Percentiles rank a stretch among this genome's conserved stretches.
Evolutionary conservation across 2,329 filamentous ascomycete species (phyloP).

Genomic region (Pseudogymnoascus sp.): DNA sequence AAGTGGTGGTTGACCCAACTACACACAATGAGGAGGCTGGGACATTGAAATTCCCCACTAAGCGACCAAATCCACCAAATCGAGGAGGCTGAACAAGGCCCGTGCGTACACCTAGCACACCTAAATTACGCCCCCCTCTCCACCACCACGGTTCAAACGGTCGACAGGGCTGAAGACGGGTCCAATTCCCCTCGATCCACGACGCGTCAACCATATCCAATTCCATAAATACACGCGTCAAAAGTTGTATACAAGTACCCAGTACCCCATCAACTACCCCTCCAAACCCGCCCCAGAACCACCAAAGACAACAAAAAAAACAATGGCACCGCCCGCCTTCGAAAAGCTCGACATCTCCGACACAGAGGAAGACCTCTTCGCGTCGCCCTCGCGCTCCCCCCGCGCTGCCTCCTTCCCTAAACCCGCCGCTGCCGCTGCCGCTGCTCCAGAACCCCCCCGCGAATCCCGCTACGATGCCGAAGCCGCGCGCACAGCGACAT

Average conservation of each 20-base stretch:
- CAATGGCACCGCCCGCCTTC: conserved; percentile 24
- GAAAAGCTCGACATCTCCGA: conserved; percentile 45
- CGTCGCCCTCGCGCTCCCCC: conserved; percentile 41
- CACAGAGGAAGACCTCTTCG: conserved; percentile 47
- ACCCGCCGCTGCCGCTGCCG: conserved; percentile 22
- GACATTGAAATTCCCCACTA: background rate
- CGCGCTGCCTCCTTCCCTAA: conserved; percentile 21
- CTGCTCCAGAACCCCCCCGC: conserved; percentile 35
- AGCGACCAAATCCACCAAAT: background rate
- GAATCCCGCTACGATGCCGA: conserved; percentile 52
- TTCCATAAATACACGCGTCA: background rate
- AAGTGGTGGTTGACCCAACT: background rate
- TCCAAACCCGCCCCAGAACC: background rate
- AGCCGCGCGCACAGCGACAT: conserved; percentile 61
- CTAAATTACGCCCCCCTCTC: background rate
- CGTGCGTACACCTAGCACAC: background rate
- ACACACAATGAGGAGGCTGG: background rate
- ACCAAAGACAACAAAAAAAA: background rate
- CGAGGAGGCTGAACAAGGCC: background rate
- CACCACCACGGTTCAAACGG: background rate
- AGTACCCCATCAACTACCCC: background rate
- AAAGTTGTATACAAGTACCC: background rate
- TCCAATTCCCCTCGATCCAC: background rate
- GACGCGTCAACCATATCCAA: background rate
- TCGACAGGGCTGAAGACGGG: background rate